Conservation (phyloP, 371 early-diverging fungal species). For the Mortierella sp. region DNA sequence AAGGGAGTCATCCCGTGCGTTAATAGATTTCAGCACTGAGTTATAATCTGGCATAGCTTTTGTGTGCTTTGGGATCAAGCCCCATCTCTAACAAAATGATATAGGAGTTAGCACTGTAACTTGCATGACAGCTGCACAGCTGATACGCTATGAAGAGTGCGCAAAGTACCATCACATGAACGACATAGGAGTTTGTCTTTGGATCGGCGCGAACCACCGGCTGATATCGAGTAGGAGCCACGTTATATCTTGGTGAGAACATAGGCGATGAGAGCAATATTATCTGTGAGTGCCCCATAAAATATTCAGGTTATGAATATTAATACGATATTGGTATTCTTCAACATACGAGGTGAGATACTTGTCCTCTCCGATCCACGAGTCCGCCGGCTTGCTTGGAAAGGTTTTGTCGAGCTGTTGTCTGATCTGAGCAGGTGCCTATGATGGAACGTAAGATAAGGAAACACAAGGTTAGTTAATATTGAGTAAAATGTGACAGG, state of each 20-base stretch:
- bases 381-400: constrained; percentile 31
- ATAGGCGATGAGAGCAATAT: neutral
- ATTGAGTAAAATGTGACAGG: neutral
- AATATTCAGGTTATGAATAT: neutral
- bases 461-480: neutral
- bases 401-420: constrained; percentile 53
- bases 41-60: constrained; percentile 59
- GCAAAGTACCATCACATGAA: constrained; percentile 66
- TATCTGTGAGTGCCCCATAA: too few species aligned
- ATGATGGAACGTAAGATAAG: constrained; percentile 26
- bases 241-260: constrained; percentile 68
- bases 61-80: constrained; percentile 69
- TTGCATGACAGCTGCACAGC: too few species aligned
- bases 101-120: neutral
- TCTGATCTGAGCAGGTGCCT: constrained; percentile 56
- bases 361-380: constrained; percentile 62
- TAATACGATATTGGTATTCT: neutral
- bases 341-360: constrained; percentile 55
- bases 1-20: constrained; percentile 79
- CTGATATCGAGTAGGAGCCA: constrained; percentile 69
- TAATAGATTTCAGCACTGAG: constrained; percentile 67
- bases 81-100: constrained; percentile 65
- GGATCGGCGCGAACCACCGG: constrained; percentile 63
- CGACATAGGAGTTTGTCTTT: constrained; percentile 45
- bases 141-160: too few species aligned